phyloP scores from a whole-genome alignment of 176 grass and related monocot genomes.

The Chloris gayana region DNA sequence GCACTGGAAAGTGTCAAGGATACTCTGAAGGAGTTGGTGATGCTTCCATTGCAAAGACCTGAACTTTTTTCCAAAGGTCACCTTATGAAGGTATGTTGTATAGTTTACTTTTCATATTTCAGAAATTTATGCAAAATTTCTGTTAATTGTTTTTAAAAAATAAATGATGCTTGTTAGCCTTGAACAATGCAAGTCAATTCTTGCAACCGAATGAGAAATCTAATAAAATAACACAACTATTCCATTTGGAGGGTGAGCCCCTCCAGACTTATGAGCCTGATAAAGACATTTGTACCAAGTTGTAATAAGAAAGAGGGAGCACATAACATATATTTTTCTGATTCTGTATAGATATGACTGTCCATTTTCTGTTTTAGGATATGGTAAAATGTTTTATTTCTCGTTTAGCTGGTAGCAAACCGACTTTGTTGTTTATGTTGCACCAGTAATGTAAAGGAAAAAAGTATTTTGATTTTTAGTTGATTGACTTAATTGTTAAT shows the following conservation, averaged over 20 bases:
- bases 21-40: constrained; percentile 97
- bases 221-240: too few species aligned
- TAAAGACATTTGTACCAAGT: constrained; percentile 9
- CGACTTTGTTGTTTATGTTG: constrained; percentile 1
- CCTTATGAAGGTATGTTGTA: constrained; percentile 81
- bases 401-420: constrained; percentile 7
- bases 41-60: constrained; percentile 97
- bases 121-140: not conserved
- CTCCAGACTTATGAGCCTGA: not conserved
- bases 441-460: not conserved
- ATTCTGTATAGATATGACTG: not conserved
- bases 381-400: constrained; percentile 9
- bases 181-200: too few species aligned
- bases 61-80: constrained; percentile 95
- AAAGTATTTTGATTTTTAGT: not conserved
- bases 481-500: not conserved
- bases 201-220: too few species aligned
- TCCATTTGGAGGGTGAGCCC: too few species aligned
- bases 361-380: not conserved
- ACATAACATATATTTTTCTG: not conserved
- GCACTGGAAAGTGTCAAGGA: constrained; percentile 93
- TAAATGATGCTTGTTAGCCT: not conserved
- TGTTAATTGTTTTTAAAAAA: not conserved
- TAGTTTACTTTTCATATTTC: not conserved
- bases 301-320: not conserved